Evolutionary conservation across 108 stramenopile genomes (phyloP), one percentile per base, ranked within the genome.

Genomic region (Schizochytrium sp.): DNA sequence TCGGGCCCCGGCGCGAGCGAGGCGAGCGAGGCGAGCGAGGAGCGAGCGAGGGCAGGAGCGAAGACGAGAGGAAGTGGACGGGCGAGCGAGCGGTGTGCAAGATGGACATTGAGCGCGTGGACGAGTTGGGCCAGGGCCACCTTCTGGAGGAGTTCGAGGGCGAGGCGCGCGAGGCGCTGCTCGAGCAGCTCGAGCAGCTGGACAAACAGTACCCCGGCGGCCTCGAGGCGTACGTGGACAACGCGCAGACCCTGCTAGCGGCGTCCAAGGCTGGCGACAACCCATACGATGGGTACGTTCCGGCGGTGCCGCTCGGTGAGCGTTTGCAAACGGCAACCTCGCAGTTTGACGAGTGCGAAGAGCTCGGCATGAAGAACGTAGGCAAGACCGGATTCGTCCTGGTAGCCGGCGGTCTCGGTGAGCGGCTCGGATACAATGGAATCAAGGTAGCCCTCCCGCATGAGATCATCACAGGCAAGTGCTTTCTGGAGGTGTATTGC

Each of bases 371-470:
- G 76, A 8, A 87, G 34, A 87, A 43, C 6, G 5, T 83, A n/a
- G n/a, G 53, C 34, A 25, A 92, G 21, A 89, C 89, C 48, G 91
- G 91, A 23, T 92, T 93, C 47, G 91, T 92, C 44, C 88, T 93
- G 87, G 94, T 94, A 10, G 94, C 94, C 5, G 97, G 97, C 29
- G 99, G 99, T 18, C 91, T 99, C 21, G 99, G 98, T 92, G 98
- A 95, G 90, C 95, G 99, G 6, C 92, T 99, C 43, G 99, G 98
- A 28, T 99, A 98, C 94, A 91, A 91, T 72, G 97, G 96, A 58
- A 97, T 98, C 90, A 99, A 99, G 95, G 93, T 98, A 34, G 96
- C 95, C 57, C 91, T 99, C 63, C 98, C 98, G 28, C 95, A 94
- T 43, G 97, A 99, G 90, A 93, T 96, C 58, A 91, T 94, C 34